A percentile compares a stretch with the other conserved stretches of the same genome.
phyloP scores from a whole-genome alignment of 345 rosid species.

The Pistacia integerrima region DNA sequence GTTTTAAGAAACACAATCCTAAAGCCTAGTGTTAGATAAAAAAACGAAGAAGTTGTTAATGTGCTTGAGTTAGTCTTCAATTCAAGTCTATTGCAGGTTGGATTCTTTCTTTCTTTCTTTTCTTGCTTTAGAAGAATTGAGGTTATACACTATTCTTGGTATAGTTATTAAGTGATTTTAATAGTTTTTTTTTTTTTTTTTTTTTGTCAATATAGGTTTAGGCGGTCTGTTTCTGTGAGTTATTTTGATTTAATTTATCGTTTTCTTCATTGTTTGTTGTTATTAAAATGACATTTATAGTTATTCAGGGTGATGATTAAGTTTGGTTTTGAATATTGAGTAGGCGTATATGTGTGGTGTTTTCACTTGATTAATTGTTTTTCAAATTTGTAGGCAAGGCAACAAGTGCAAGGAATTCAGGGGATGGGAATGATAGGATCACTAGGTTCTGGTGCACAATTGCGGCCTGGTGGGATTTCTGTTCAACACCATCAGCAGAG shows the following conservation, averaged over 20 bases:
- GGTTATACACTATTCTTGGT: neutral
- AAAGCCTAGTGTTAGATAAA: too few species aligned
- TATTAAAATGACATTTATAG: neutral
- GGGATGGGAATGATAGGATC: conserved; percentile 73
- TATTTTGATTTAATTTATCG: neutral
- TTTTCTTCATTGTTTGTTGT: neutral
- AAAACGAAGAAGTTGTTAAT: too few species aligned
- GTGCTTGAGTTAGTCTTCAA: too few species aligned
- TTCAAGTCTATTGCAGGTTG: too few species aligned
- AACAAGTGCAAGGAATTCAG: conserved; percentile 58
- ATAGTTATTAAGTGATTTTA: neutral
- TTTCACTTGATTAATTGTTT: conserved; percentile 5
- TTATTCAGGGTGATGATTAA: neutral
- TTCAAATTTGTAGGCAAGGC: conserved; percentile 46
- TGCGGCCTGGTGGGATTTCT: conserved; percentile 70
- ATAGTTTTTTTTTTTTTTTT: neutral
- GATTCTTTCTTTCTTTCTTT: too few species aligned
- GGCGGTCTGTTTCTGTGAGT: neutral
- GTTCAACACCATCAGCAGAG: conserved; percentile 75
- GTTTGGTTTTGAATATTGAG: neutral
- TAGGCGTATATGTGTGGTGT: neutral
- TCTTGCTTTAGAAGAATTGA: neutral
- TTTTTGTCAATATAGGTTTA: neutral
- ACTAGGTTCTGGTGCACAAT: conserved; percentile 42
- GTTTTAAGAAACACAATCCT: too few species aligned